Base-by-base conservation (phyloP, 1,284 basidiomycete species). In the Austropuccinia psidii region DNA sequence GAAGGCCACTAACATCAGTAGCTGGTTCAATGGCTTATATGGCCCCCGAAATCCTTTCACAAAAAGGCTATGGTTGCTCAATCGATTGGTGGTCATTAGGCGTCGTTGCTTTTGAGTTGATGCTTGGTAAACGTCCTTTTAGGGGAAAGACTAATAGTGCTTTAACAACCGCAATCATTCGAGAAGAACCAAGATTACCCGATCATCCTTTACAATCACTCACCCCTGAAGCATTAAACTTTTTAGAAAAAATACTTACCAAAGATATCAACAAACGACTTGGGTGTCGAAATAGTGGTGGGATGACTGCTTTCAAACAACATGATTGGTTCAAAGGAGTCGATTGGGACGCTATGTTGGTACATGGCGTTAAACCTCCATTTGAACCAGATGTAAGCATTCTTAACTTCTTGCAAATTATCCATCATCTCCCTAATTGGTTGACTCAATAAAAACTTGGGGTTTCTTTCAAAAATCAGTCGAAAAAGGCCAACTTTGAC, bases 1-100 rank as follows among this genome's bases (percentile, higher is more conserved):
- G 89, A 55, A 85, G 91, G 39, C 81, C 90, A 74, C 88, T 97
- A 80, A 93, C 90, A 0, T 93, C 91, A 72, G 90, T 98, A 4
- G 95, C 93, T 0, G 93, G 93, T 1, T 93, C 90, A 77, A 95
- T 98, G 91, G 94, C 95, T 0, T 98, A 98, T 83, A 98, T 98
- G 95, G 85, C 79, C 19, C 79, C 80, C n/a, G 78, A 79, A 61
- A 78, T 78, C 21, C 74, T 80, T 21, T 67, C 76, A 45, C 79
- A 80, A 64, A 76, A 77, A 21, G 79, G 79, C 4, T 97, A 96
- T 81, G 91, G 90, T 1, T 91, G 88, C 77, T 88, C 89, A 31
- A 92, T 96, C 77, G 93, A 97, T 81, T 96, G 91, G 90, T 97
- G 93, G 93, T 94, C 91, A 21, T 85, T 97, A 1, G 93, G 93